Evolutionary conservation across 2,329 filamentous ascomycete genomes (phyloP), one percentile per base, ranked within the genome.

Genomic region (Ophiosphaerella narmari): DNA sequence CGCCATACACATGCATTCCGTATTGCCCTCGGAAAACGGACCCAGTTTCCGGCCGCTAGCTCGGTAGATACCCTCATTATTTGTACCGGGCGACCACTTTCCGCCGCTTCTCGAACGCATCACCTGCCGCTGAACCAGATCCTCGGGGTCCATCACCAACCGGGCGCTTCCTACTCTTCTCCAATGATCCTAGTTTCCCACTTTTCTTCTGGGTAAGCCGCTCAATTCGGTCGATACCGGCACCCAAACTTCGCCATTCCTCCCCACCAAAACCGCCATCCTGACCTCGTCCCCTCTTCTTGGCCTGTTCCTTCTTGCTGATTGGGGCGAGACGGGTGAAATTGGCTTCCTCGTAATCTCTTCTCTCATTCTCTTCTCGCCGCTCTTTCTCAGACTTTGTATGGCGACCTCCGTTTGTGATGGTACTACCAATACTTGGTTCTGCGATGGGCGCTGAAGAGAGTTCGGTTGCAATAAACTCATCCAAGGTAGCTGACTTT

Each of bases 371-470:
- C 72, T 97, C 92, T 35, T 85, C 84, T 55, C 85, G 85, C 48
- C 89, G 84, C 70, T 97, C 88, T 31, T 85, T 80, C 12, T 86
- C 83, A 5, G 89, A 90, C 80, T 92, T 94, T 66, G 86, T 85
- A 70, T 85, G 85, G 56, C 93, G 85, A 31, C 94, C 94, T 42
- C 89, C 87, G 41, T 86, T 80, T 4, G 87, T 80, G 62, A 97
- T 95, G 14, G 90, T 96, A 48, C 89, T 94, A 52, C 94, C 95
- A 63, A 99, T 95, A 61, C 89, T 95, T 46, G 93, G 91, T 71
- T 95, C 84, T 1, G 91, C 90, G 50, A 90, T 75, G 1, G 94
- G 94, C 2, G 90, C 90, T 5, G 82, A 75, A 0, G 91, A 92
- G 51, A 97, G 81, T 73, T 99, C 94, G 14, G 89, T 86, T 42